These are phyloP conservation scores for Fusarium camptoceras DNA, from an alignment of 2,329 filamentous ascomycete genomes.

Conservation along the genomic window DNA sequence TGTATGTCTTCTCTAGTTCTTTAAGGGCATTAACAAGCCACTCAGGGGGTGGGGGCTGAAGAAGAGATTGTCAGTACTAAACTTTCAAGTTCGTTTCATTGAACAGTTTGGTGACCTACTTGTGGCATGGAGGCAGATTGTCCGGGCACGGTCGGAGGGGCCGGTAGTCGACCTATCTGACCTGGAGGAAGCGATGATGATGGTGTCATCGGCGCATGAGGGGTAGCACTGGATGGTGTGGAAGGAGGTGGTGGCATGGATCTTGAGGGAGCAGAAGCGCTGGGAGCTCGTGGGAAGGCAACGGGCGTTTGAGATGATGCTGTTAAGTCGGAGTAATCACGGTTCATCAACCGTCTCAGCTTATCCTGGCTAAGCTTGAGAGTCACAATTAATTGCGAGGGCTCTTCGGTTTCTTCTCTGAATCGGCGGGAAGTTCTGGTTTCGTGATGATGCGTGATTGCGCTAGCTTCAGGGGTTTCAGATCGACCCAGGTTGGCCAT, in stretches of 20 bases:
- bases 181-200: conserved; percentile 60
- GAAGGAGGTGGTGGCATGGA: conserved; percentile 55
- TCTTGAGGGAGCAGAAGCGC: conserved; percentile 47
- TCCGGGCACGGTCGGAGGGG: conserved; percentile 69
- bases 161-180: conserved; percentile 75
- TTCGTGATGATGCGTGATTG: conserved; percentile 74
- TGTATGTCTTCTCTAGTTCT: conserved; percentile 76
- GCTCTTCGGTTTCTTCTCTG: conserved; percentile 84
- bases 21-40: conserved; percentile 85
- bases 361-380: conserved; percentile 79
- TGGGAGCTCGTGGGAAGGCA: conserved; percentile 49
- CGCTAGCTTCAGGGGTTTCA: conserved; percentile 84
- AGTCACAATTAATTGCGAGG: conserved; percentile 76
- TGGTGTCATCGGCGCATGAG: conserved; percentile 50
- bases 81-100: conserved; percentile 9
- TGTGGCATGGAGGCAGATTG: conserved; percentile 64
- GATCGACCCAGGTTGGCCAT: conserved; percentile 87
- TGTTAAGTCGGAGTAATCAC: conserved; percentile 58
- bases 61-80: conserved; percentile 35
- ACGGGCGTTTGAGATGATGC: conserved; percentile 53
- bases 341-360: conserved; percentile 73
- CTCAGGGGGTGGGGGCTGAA: conserved; percentile 82
- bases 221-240: conserved; percentile 52
- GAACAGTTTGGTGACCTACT: conserved; percentile 63
- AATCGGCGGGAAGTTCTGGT: conserved; percentile 73